These are phyloP conservation scores for Phyllosticta paracitricarpa DNA, from an alignment of 2,329 filamentous ascomycete species.

Conservation along the genomic window DNA sequence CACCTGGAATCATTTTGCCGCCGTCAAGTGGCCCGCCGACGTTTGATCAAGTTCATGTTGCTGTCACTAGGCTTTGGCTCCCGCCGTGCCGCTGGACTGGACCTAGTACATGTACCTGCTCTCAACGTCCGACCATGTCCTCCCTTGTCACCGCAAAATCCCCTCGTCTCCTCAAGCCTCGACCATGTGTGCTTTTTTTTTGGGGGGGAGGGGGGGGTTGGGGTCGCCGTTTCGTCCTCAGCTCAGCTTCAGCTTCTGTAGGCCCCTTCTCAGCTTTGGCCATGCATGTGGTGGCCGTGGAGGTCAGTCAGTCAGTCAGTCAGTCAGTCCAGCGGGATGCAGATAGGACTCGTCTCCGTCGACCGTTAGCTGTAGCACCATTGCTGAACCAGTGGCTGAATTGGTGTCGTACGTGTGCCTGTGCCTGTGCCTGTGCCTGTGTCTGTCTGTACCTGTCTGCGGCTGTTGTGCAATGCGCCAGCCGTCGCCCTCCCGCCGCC, in stretches of 20 bases:
- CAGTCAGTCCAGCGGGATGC: too few relatives aligned
- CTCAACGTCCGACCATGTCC: background rate
- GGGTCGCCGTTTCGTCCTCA: background rate
- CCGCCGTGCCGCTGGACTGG: background rate
- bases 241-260: background rate
- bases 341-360: background rate
- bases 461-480: background rate
- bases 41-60: background rate
- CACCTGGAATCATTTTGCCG: background rate
- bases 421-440: too few relatives aligned
- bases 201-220: too few relatives aligned
- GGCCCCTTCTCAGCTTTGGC: background rate
- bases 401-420: too few relatives aligned
- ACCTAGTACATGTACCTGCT: background rate
- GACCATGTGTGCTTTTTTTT: background rate
- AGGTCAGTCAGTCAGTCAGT: too few relatives aligned
- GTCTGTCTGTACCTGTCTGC: background rate
- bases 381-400: background rate
- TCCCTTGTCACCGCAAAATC: background rate
- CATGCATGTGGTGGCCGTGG: too few relatives aligned
- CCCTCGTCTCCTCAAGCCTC: background rate
- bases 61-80: background rate
- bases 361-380: background rate
- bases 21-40: background rate
- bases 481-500: constrained; percentile 5